Evolutionary conservation across 1,284 basidiomycete genomes (phyloP), one percentile per base, ranked within the genome.

Genomic region (Irpex sp.): DNA sequence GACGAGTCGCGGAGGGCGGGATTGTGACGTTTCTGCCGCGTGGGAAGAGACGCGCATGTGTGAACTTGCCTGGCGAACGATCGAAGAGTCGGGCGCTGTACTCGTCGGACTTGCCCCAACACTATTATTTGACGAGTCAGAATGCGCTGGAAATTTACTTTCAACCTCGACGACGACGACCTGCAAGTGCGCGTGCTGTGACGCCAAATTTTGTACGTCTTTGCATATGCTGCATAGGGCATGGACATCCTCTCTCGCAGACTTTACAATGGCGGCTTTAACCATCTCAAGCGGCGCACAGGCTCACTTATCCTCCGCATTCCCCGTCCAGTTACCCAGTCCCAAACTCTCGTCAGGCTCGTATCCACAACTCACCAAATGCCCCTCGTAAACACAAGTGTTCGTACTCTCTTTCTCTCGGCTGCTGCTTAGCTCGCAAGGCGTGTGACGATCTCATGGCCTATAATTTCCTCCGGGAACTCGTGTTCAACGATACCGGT

Each of bases 201-300:
- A 21, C 49, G 11, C 3, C 5, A 8, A 50, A n/a, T 8, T 21
- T 19, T 43, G 21, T 39, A 37, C 57, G 57, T 43, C 33, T 31
- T 43, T 58, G 57, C 57, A 58, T 17, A 65, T 65, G 64, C 39
- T 43, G 39, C 61, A 58, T 15, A 37, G 54, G 58, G 15, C 26
- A 73, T 73, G 72, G 69, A 70, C 61, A 64, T 72, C 61, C 70
- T 73, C 59, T 62, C 68, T 49, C 72, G 72, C 61, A 65, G 72
- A 57, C 69, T 73, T 54, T 73, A 71, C 67, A 73, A 73, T 67
- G 72, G 72, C 66, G 72, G 72, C 59, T 73, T 73, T 68, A 72
- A 73, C 67, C 72, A 72, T 59, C 70, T 73, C 69, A 72, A 70
- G 61, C 67, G 70, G 47, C 61, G 61, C 17, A 68, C 72, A 21